These are phyloP conservation scores for Pisolithus albus DNA, from an alignment of 768 basidiomycete genomes.

Conservation along the genomic window DNA sequence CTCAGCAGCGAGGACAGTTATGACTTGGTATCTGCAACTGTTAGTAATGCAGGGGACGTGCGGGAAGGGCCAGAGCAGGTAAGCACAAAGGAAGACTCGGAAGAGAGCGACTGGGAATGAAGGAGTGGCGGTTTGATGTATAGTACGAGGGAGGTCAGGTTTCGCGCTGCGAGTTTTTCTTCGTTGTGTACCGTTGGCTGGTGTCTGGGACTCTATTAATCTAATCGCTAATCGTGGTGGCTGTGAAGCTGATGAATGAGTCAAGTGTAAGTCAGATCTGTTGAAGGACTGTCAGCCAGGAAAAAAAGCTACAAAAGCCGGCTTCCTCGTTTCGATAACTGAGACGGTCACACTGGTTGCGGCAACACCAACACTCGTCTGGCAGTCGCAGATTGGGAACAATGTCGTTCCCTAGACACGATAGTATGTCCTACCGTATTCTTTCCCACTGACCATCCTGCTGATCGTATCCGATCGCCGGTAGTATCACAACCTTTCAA, in stretches of 20 bases:
- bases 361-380: neutral
- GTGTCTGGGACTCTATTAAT: too few species aligned
- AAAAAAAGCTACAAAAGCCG: neutral
- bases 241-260: too few species aligned
- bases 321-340: neutral
- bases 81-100: conserved; percentile 35
- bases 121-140: neutral
- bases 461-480: conserved; percentile 5
- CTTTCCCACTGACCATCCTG: neutral
- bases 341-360: too few species aligned
- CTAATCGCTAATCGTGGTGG: too few species aligned
- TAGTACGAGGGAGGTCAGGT: neutral
- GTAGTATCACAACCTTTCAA: conserved; percentile 71
- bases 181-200: too few species aligned
- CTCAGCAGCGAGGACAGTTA: conserved; percentile 62
- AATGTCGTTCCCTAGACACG: conserved; percentile 68
- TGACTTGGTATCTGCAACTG: conserved; percentile 55
- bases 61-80: conserved; percentile 15
- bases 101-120: conserved; percentile 57
- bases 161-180: too few species aligned
- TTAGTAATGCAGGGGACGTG: conserved; percentile 34
- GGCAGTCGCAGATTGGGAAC: neutral
- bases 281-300: too few species aligned
- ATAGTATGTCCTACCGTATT: conserved; percentile 44
- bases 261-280: neutral